These are phyloP conservation scores for Skeletonema grethae DNA, from an alignment of 108 stramenopile genomes.

Conservation along the genomic window DNA sequence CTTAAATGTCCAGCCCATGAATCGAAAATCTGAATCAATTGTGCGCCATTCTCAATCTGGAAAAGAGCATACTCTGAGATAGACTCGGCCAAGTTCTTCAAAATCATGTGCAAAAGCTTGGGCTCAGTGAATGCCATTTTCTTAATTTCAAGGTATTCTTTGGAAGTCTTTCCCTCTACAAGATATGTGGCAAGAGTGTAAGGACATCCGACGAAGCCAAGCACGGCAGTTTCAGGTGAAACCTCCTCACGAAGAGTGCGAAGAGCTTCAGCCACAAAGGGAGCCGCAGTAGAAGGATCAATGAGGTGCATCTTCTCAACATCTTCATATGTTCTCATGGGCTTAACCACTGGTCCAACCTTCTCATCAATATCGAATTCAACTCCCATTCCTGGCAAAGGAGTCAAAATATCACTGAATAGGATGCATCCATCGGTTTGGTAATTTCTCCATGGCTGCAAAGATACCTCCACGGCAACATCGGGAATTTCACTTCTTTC, in stretches of 20 bases:
- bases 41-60: slow-evolving; percentile 97
- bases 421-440: slow-evolving; percentile 97
- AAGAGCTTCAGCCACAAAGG: slow-evolving; percentile 92
- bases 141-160: slow-evolving; percentile 92
- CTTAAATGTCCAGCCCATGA: slow-evolving; percentile 97
- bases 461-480: slow-evolving; percentile 96
- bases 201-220: slow-evolving; percentile 99
- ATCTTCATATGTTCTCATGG: slow-evolving; percentile 80
- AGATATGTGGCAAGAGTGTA: slow-evolving; percentile 98
- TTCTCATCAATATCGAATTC: slow-evolving; percentile 96
- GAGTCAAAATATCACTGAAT: slow-evolving; percentile 98
- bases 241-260: slow-evolving; percentile 85
- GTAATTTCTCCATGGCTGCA: slow-evolving; percentile 97
- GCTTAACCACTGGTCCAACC: slow-evolving; percentile 78
- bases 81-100: slow-evolving; percentile 88
- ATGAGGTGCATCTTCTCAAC: slow-evolving; percentile 81
- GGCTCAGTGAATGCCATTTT: slow-evolving; percentile 93
- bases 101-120: slow-evolving; percentile 83
- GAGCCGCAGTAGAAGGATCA: slow-evolving; percentile 78
- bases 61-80: slow-evolving; percentile 93
- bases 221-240: slow-evolving; percentile 90
- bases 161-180: slow-evolving; percentile 96
- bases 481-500: slow-evolving; percentile 95
- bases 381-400: slow-evolving; percentile 96
- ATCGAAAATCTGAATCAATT: slow-evolving; percentile 99